Evolutionary conservation across 2,329 filamentous ascomycete species (phyloP).

Genomic region (Dactylellina leptospora): DNA sequence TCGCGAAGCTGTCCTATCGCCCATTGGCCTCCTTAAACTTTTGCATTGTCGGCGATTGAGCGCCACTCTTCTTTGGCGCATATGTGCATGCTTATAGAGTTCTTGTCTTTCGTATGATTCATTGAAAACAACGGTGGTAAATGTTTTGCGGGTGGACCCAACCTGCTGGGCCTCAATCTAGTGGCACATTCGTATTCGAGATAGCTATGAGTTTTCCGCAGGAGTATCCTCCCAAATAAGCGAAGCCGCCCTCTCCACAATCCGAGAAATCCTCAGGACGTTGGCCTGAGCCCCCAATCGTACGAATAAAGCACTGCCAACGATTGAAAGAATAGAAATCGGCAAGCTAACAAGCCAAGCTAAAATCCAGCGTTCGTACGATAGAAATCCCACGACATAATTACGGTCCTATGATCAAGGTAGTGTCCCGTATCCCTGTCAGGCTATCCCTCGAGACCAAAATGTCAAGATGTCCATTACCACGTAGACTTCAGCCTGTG

Average conservation of each 20-base stretch:
- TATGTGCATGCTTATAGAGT: background rate
- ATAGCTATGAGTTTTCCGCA: too few relatives aligned
- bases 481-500: slow-evolving; percentile 40
- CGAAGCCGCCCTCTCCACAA: slow-evolving; percentile 5
- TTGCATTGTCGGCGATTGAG: slow-evolving; percentile 34
- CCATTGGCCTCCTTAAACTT: background rate
- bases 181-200: too few relatives aligned
- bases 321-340: background rate
- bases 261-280: background rate
- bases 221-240: background rate
- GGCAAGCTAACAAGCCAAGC: background rate
- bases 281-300: background rate
- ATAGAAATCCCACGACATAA: background rate
- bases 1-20: background rate
- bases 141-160: too few relatives aligned
- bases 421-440: slow-evolving; percentile 7
- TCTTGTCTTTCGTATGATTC: too few relatives aligned
- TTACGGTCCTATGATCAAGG: slow-evolving; percentile 36
- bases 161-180: too few relatives aligned
- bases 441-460: slow-evolving; percentile 3
- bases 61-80: slow-evolving; percentile 17
- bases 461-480: slow-evolving; percentile 2
- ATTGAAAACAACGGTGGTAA: background rate
- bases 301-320: background rate
- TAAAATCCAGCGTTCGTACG: background rate